Evolutionary conservation across 768 basidiomycete species (phyloP), one percentile per base, ranked within the genome.

Genomic region (Phanerodontia chrysosporium): DNA sequence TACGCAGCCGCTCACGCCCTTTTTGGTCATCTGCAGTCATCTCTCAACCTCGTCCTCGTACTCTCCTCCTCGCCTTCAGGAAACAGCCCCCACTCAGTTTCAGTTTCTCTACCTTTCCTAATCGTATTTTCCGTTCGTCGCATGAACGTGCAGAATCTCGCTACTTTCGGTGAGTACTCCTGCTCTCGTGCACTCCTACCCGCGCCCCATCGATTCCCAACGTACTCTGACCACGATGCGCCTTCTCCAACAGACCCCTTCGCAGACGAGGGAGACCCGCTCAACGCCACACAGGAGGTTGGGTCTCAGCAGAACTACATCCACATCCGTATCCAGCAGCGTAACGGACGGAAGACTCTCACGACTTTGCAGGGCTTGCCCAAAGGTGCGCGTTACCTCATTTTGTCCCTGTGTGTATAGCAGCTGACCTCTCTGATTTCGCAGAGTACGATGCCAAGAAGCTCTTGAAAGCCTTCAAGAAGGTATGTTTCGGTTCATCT

Each of bases 391-490:
- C 76, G n/a, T n/a, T 55, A 49, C 49, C 44, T n/a, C n/a, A n/a
- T n/a, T n/a, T n/a, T n/a, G n/a, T n/a, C n/a, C n/a, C n/a, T n/a
- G 9, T 44, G 4, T 18, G 32, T 6, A 21, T 18, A 51, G 22
- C 18, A 2, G 51, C 21, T 58, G 28, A 51, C 49, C 39, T 42
- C 39, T 13, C 35, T n/a, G 62, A 42, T 62, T 45, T 49, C 64
- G 32, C 65, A 95, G 94, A 95, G 77, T 98, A 96, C 75, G 94
- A 98, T 74, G 83, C 86, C 65, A 98, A 97, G 87, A 99, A 98
- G 78, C 82, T 99, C 64, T 81, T 98, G 75, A 98, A 98, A 75
- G 95, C 92, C 14, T 97, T 98, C 82, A 99, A 98, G 84, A 99
- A 98, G 89, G 93, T 90, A 49, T 45, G 64, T 66, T 9, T 45